These are phyloP conservation scores for Sanghuangporus baumii DNA, from an alignment of 1,284 basidiomycete genomes.

Conservation along the genomic window DNA sequence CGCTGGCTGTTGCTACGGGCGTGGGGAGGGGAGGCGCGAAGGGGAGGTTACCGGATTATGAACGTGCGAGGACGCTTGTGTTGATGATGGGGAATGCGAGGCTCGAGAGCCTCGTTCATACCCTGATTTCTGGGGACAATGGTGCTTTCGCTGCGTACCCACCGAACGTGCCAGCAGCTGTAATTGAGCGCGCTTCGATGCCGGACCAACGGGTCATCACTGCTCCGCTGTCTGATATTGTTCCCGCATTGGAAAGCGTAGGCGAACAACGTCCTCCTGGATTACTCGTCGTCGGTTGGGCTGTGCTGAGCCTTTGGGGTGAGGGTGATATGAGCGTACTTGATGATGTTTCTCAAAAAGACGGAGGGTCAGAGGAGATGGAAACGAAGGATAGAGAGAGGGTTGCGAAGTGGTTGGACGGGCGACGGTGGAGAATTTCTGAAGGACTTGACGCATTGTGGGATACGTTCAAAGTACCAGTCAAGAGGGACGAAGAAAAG, in stretches of 20 bases:
- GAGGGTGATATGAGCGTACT: slow-evolving; percentile 47
- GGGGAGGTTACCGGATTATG: slow-evolving; percentile 85
- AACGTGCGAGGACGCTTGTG: slow-evolving; percentile 73
- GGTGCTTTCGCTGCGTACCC: slow-evolving; percentile 55
- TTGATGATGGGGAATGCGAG: slow-evolving; percentile 95
- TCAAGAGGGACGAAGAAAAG: background rate
- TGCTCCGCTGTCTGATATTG: slow-evolving; percentile 74
- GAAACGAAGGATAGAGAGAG: slow-evolving; percentile 40
- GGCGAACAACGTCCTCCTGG: slow-evolving; percentile 93
- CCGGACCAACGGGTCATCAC: slow-evolving; percentile 85
- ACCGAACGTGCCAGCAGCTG: slow-evolving; percentile 75
- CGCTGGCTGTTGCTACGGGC: slow-evolving; percentile 86
- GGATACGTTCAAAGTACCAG: slow-evolving; percentile 26
- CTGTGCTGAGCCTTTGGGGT: slow-evolving; percentile 59
- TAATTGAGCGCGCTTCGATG: slow-evolving; percentile 90
- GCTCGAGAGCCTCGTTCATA: slow-evolving; percentile 64
- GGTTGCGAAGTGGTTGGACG: slow-evolving; percentile 52
- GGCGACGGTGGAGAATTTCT: slow-evolving; percentile 46
- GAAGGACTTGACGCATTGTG: slow-evolving; percentile 56
- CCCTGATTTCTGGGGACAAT: slow-evolving; percentile 38
- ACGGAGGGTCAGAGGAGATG: slow-evolving; percentile 26
- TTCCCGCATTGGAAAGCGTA: slow-evolving; percentile 61
- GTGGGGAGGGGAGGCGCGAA: slow-evolving; percentile 84
- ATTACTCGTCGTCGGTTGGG: slow-evolving; percentile 95
- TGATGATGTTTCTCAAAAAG: slow-evolving; percentile 31